Percentiles rank a stretch among this genome's conserved stretches.
Conservation (phyloP, 1,139 yeast species). For the Debaryomyces coudertii region DNA sequence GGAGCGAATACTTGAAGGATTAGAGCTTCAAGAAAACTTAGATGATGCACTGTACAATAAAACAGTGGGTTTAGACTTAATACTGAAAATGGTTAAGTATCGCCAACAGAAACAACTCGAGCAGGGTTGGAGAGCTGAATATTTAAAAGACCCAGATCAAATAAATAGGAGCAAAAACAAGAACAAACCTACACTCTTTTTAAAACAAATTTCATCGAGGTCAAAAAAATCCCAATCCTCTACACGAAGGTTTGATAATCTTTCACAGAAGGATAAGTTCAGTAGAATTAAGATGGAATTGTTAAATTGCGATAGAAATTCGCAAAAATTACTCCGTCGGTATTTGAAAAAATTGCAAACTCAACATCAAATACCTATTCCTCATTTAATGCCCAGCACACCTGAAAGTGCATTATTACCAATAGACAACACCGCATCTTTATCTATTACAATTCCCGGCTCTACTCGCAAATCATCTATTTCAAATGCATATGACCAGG, state of each 20-base stretch:
- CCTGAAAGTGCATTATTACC: conserved; percentile 15
- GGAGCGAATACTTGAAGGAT: conserved; percentile 14
- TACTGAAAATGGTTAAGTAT: conserved; percentile 16
- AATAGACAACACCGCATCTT: conserved; percentile 11
- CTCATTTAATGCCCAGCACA: conserved; percentile 38
- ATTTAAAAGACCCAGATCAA: conserved; percentile 4
- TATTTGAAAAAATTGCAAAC: conserved; percentile 35
- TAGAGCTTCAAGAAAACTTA: conserved; percentile 13
- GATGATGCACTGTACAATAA: background rate
- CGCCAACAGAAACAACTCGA: conserved; percentile 18
- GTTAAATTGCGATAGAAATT: conserved; percentile 11
- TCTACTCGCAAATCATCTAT: conserved; percentile 25
- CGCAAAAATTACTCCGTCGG: conserved; percentile 27
- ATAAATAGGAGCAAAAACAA: conserved; percentile 13
- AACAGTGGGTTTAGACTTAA: conserved; percentile 3
- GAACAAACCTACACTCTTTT: conserved; percentile 12
- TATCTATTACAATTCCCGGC: conserved; percentile 22
- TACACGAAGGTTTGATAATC: background rate
- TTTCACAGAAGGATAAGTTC: conserved; percentile 8
- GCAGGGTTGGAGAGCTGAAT: conserved; percentile 24
- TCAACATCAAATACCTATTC: conserved; percentile 33
- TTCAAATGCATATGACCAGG: conserved; percentile 36
- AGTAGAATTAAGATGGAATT: conserved; percentile 13
- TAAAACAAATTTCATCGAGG: conserved; percentile 11
- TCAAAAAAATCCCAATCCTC: background rate